phyloP scores from a whole-genome alignment of 2,329 filamentous ascomycete species.

The Tolypocladium tropicale region DNA sequence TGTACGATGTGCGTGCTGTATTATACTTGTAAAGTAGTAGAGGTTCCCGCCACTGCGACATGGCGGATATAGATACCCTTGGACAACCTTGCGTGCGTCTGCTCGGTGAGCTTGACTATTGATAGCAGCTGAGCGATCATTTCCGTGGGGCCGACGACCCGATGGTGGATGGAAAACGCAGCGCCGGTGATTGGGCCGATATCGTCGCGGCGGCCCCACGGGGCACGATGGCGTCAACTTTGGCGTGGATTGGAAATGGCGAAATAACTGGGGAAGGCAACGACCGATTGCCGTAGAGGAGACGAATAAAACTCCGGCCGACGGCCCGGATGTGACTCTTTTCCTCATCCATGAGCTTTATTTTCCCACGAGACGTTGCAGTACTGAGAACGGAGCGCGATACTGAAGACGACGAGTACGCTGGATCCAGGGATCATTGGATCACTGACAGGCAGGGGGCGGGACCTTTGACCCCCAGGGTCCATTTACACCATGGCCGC shows the following conservation, averaged over 20 bases:
- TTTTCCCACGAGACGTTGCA: not conserved
- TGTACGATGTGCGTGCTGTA: not conserved
- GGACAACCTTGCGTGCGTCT: no score
- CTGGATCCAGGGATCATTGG: not conserved
- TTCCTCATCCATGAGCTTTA: not conserved
- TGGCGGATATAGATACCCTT: not conserved
- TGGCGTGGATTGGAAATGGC: conserved; percentile 5
- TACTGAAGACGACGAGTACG: not conserved
- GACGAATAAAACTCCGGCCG: not conserved
- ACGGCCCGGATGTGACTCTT: not conserved
- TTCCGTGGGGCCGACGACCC: not conserved
- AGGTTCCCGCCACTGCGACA: not conserved
- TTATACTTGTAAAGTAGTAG: not conserved
- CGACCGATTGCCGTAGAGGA: not conserved
- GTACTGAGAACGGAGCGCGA: not conserved
- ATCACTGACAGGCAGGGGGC: not conserved
- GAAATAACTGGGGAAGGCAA: conserved; percentile 4
- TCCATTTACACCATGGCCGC: not conserved
- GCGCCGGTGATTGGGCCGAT: conserved; percentile 11
- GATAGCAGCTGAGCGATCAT: not conserved
- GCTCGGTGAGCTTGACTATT: no score
- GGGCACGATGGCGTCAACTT: conserved; percentile 24
- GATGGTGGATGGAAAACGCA: not conserved
- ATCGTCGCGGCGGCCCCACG: conserved; percentile 7
- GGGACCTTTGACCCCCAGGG: not conserved